Conservation (phyloP, 129 eudicot genomes). For the Chrysanthemum makinoi region DNA sequence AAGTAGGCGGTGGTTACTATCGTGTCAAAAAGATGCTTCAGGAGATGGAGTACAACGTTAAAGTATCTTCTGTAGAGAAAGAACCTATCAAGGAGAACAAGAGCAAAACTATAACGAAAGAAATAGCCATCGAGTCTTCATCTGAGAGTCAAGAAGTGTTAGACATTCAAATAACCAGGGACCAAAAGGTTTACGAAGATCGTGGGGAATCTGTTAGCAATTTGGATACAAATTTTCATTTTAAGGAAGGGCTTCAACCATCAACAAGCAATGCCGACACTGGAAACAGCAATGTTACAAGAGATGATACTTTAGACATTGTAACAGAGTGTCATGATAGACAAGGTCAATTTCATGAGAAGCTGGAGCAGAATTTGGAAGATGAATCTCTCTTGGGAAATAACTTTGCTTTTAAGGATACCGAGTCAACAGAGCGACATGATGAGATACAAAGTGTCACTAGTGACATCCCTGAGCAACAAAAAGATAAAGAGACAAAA, state of each 20-base stretch:
- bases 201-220: conserved; percentile 3
- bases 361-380: conserved; percentile 18
- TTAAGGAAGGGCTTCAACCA: conserved; percentile 15
- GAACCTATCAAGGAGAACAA: conserved; percentile 21
- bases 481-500: conserved; percentile 3
- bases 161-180: conserved; percentile 21
- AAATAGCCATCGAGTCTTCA: conserved; percentile 11
- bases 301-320: conserved; percentile 11
- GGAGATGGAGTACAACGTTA: conserved; percentile 48
- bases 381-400: conserved; percentile 23
- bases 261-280: conserved; percentile 18
- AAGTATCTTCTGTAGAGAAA: conserved; percentile 25
- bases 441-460: conserved; percentile 15
- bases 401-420: conserved; percentile 11
- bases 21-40: conserved; percentile 43
- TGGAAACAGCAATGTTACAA: conserved; percentile 11
- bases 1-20: conserved; percentile 64
- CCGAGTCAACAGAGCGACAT: conserved; percentile 14
- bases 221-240: conserved; percentile 1
- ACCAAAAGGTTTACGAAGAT: conserved; percentile 11
- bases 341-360: conserved; percentile 15
- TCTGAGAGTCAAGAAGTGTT: conserved; percentile 24
- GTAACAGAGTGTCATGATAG: conserved; percentile 20
- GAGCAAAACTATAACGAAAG: conserved; percentile 7
- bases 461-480: conserved; percentile 12